Percentiles rank a stretch among this genome's conserved stretches.
Conservation (phyloP, 805 yeast species). For the Metschnikowia picachoensis region DNA sequence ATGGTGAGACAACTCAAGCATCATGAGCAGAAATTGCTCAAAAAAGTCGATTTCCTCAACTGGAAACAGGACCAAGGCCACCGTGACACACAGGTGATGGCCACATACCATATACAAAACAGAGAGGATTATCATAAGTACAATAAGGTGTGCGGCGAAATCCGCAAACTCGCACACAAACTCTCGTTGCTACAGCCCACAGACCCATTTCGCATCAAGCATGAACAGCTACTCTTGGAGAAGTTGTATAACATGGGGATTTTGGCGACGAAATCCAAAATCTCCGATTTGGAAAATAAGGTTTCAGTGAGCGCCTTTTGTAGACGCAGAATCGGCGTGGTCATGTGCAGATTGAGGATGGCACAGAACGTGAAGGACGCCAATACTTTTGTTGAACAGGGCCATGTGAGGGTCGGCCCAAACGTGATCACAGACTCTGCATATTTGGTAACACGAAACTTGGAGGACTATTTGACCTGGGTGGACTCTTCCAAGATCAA, state of each 20-base stretch:
- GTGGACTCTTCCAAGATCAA: constrained; percentile 94
- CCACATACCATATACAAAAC: constrained; percentile 88
- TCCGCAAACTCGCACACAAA: constrained; percentile 82
- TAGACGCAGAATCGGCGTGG: constrained; percentile 88
- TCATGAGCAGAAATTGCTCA: constrained; percentile 91
- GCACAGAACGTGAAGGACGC: constrained; percentile 87
- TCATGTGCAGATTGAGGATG: constrained; percentile 93
- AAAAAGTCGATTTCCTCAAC: constrained; percentile 93
- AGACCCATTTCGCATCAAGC: constrained; percentile 83
- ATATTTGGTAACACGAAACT: constrained; percentile 81
- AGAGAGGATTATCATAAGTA: constrained; percentile 95
- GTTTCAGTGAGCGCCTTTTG: constrained; percentile 90
- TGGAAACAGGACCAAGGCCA: constrained; percentile 97
- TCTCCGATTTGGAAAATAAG: constrained; percentile 87
- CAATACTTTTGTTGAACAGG: constrained; percentile 89
- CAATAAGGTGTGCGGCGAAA: constrained; percentile 87
- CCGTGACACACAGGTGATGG: constrained; percentile 94
- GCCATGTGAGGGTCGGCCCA: constrained; percentile 97
- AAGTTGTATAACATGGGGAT: constrained; percentile 88
- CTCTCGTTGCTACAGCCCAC: constrained; percentile 80
- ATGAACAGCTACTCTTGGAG: constrained; percentile 83
- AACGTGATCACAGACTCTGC: constrained; percentile 95
- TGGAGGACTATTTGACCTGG: constrained; percentile 98
- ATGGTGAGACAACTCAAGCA: constrained; percentile 79
- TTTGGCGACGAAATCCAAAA: constrained; percentile 80